Conservation (phyloP, 2,329 filamentous ascomycete genomes). For the Aspergillus pseudotamarii region DNA sequence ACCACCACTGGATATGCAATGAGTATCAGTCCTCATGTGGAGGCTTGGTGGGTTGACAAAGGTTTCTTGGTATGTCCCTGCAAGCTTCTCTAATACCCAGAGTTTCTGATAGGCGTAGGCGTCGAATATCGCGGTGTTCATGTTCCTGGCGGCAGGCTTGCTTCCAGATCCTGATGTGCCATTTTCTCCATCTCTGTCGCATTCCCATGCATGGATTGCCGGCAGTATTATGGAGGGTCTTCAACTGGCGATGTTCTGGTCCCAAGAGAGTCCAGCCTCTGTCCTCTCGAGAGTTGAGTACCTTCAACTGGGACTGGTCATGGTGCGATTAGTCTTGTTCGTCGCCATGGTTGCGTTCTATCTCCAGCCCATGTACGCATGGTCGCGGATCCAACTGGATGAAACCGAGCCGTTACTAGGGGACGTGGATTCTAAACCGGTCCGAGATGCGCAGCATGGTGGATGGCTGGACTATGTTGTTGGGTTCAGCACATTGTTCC, state of each 20-base stretch:
- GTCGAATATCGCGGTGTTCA: neutral
- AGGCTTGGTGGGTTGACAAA: no score
- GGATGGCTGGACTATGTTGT: constrained; percentile 3
- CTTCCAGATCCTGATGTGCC: constrained; percentile 3
- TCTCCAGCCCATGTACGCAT: constrained; percentile 5
- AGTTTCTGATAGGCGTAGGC: neutral
- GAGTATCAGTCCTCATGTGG: no score
- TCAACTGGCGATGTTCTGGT: no score
- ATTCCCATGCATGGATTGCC: neutral
- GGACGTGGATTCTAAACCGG: neutral
- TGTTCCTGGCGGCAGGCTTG: constrained; percentile 2
- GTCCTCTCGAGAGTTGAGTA: neutral
- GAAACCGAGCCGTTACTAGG: constrained; percentile 1
- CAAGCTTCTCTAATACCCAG: no score
- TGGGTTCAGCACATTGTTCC: constrained; percentile 6
- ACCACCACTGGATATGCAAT: no score
- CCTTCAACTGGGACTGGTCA: neutral
- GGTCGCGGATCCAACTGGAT: neutral
- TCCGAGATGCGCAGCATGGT: constrained; percentile 4
- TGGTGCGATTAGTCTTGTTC: constrained; percentile 5
- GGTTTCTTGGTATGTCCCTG: no score
- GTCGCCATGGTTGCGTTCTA: constrained; percentile 4
- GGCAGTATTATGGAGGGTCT: no score
- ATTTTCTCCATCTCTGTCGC: constrained; percentile 2
- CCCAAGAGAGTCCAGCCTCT: neutral